Evolutionary conservation across 306 rosid genomes (phyloP).

Genomic region (Lagenaria siceraria): DNA sequence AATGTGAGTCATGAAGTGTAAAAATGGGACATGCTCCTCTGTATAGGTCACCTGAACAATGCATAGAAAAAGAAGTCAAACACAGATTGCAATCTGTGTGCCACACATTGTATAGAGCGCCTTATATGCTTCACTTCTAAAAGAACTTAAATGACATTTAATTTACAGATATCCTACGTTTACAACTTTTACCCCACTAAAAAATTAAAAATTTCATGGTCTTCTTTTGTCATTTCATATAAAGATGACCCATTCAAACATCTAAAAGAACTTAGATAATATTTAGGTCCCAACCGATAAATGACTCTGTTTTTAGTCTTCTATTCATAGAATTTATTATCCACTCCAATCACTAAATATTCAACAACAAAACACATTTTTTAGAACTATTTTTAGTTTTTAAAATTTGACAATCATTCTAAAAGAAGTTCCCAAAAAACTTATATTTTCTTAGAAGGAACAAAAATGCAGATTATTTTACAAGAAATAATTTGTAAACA

Average conservation of each 20-base stretch:
- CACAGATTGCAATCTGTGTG: neutral
- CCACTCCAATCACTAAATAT: neutral
- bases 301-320: neutral
- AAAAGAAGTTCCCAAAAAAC: neutral
- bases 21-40: conserved; percentile 64
- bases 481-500: neutral
- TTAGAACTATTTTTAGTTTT: neutral
- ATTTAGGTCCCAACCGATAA: neutral
- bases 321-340: neutral
- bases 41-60: conserved; percentile 63
- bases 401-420: neutral
- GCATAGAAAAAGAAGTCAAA: neutral
- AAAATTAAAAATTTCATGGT: neutral
- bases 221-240: neutral
- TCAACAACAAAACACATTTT: neutral
- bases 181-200: neutral
- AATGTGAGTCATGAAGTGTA: conserved; percentile 73
- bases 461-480: neutral
- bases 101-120: neutral
- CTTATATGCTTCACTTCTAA: neutral
- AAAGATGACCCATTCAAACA: neutral
- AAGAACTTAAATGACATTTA: too few species aligned
- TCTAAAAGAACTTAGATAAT: neutral
- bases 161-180: neutral
- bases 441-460: too few species aligned